Conservation (phyloP, 371 early-diverging fungal genomes). For the Mortierella sp. region DNA sequence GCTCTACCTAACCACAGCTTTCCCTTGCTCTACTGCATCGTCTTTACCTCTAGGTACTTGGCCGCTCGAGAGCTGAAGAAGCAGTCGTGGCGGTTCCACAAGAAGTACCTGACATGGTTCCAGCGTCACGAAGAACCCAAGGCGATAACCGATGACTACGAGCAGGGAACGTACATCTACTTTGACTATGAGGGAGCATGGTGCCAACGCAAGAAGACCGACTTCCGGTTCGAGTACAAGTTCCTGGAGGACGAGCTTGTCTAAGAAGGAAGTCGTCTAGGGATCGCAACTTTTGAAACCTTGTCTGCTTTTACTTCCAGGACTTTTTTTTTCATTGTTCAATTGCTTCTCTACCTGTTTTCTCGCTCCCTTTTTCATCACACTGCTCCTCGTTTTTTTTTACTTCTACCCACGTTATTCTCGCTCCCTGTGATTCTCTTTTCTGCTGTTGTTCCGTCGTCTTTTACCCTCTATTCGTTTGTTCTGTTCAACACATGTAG, state of each 20-base stretch:
- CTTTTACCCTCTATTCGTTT: conserved; percentile 10
- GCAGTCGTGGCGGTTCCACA: conserved; percentile 99
- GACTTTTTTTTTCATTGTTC: background rate
- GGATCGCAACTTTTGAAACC: background rate
- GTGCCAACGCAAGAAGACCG: conserved; percentile 97
- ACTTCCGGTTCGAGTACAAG: conserved; percentile 95
- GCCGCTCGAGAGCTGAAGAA: conserved; percentile 97
- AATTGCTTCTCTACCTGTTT: background rate
- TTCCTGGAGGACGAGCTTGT: conserved; percentile 85
- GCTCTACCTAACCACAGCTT: background rate
- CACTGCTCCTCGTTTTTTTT: background rate
- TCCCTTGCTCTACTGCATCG: background rate
- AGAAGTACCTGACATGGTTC: conserved; percentile 99
- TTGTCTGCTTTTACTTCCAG: background rate
- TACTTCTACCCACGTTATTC: background rate
- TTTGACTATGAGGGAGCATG: conserved; percentile 99
- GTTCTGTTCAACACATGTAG: conserved; percentile 11
- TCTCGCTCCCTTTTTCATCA: background rate
- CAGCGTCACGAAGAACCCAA: conserved; percentile 99
- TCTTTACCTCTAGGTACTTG: conserved; percentile 73
- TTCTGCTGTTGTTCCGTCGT: conserved; percentile 13
- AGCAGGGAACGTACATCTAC: conserved; percentile 98
- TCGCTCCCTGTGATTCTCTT: background rate
- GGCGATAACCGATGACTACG: conserved; percentile 97
- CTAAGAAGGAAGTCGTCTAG: conserved; percentile 23